Evolutionary conservation across 116 monocot genomes (phyloP).

Genomic region (Papilionanthe hybrid): DNA sequence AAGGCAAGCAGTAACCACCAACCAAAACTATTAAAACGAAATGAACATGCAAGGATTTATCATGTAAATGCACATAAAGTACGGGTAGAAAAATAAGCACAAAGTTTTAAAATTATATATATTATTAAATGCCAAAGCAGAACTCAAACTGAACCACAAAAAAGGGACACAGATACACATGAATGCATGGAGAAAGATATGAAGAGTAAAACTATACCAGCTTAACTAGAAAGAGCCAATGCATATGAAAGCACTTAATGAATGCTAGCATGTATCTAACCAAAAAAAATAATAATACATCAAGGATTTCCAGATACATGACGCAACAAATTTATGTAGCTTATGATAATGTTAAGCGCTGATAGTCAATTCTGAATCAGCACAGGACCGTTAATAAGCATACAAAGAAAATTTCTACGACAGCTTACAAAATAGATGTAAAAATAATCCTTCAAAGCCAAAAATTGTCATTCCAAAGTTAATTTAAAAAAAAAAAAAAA

Average conservation of each 20-base stretch:
- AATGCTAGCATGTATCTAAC: conserved; percentile 1
- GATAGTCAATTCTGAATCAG: conserved; percentile 5
- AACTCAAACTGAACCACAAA: no score
- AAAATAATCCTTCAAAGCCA: no score
- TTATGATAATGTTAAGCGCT: conserved; percentile 12
- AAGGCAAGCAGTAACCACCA: background rate
- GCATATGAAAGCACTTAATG: background rate
- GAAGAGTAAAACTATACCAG: no score
- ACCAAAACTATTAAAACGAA: background rate
- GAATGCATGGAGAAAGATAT: background rate
- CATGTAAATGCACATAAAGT: no score
- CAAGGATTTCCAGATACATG: background rate
- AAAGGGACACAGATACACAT: background rate
- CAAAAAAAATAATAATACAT: background rate
- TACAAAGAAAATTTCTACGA: background rate
- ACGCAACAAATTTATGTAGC: conserved; percentile 5
- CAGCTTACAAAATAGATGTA: no score
- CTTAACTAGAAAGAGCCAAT: background rate
- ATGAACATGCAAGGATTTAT: background rate
- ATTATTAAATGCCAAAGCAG: no score
- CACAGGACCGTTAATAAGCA: conserved; percentile 15
- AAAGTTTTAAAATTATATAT: no score
- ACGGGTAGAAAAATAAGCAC: no score
- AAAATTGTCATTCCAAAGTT: no score
- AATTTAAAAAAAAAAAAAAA: no score